Base-by-base conservation (phyloP, 176 grass and related monocot genomes). In the Ananas comosus region DNA sequence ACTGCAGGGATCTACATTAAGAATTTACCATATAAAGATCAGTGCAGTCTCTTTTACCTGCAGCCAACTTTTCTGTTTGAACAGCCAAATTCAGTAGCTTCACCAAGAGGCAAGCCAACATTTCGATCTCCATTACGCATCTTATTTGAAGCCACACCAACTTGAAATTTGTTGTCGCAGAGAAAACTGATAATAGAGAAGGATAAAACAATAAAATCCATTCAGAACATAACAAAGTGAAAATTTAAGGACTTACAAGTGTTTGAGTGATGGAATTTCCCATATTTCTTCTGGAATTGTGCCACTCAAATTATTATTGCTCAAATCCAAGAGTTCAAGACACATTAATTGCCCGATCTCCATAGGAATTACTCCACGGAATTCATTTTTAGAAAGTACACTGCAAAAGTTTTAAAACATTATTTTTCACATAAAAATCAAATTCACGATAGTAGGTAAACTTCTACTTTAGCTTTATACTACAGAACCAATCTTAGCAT, bases 291-390 rank as follows among this genome's bases (percentile, higher is more conserved):
- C 58, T 66, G 86, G 93, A 73, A 97, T 75, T 68, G 74, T 70
- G 53, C 84, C 89, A 87, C 69, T 74, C 75, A 97, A 73, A 52
- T 80, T 92, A 76, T 97, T 97, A 63, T 73, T 72, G 42, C 89
- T 85, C 81, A 97, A 79, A 78, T 97, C 86, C 53, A 97, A 80
- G 50, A 92, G 50, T 85, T 97, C 89, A 70, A 97, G 84, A 51
- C 78, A 73, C 74, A 66, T 80, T 73, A 97, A 56, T 16, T 59
- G 59, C 83, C 82, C 71, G 64, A 97, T 89, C 58, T 97, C 93
- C 78, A 75, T 87, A 25, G 93, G 93, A 52, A 97, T 92, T 65
- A 56, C 3, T 22, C 89, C 89, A 56, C 17, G 65, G 56, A 97
- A 97, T 66, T 83, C 74, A 70, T 97, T 97, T 57, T 80, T 83